A percentile compares a stretch with the other conserved stretches of the same genome.
Evolutionary conservation across 768 basidiomycete genomes (phyloP).

Genomic region (Cystobasidium tubakii): DNA sequence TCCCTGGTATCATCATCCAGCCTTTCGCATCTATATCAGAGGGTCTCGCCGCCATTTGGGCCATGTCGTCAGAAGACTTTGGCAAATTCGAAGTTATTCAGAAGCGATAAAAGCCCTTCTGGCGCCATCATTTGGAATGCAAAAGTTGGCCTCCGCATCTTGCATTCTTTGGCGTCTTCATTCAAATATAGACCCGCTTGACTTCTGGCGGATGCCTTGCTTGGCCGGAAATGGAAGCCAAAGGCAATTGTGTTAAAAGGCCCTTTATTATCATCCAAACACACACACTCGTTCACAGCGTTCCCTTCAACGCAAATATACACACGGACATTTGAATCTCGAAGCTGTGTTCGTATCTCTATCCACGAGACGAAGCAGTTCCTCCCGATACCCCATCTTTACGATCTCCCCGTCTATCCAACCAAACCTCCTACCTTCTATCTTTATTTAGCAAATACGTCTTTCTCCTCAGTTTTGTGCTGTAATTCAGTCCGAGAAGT

Average conservation of each 20-base stretch:
- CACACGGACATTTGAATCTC: neutral
- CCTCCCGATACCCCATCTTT: neutral
- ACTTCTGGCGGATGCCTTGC: no score
- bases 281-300: neutral
- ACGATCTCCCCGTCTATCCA: neutral
- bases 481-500: neutral
- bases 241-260: neutral
- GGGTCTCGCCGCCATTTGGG: constrained; percentile 48
- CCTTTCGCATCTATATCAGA: constrained; percentile 48
- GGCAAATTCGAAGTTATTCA: constrained; percentile 32
- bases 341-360: neutral
- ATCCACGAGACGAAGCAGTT: neutral
- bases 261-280: neutral
- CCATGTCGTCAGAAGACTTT: constrained; percentile 42
- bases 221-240: no score
- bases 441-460: neutral
- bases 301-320: neutral
- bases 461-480: neutral
- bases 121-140: no score
- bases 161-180: neutral
- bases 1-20: constrained; percentile 45
- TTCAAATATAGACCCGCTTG: constrained; percentile 1
- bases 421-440: neutral
- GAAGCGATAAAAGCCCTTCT: constrained; percentile 2
- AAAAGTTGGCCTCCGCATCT: neutral